A percentile compares a stretch with the other conserved stretches of the same genome.
phyloP scores from a whole-genome alignment of 1,139 yeast genomes.

The Hemisphaericaspora lyxosophila region DNA sequence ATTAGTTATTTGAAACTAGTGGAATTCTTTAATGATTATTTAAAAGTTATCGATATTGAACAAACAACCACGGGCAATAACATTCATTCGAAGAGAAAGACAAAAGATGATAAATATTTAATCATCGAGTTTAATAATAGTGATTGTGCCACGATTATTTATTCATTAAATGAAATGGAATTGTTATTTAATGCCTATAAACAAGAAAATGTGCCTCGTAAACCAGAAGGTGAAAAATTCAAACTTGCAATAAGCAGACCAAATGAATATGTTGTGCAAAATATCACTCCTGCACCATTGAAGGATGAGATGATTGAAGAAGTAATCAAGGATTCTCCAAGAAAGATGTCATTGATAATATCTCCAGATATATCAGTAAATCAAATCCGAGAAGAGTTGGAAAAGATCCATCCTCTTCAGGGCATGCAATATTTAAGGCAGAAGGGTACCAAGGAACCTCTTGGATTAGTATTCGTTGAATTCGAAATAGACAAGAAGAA shows the following conservation, averaged over 20 bases:
- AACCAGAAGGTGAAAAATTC: constrained; percentile 12
- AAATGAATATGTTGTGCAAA: constrained; percentile 55
- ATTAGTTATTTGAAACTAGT: constrained; percentile 43
- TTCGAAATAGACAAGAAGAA: constrained; percentile 17
- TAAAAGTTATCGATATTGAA: constrained; percentile 36
- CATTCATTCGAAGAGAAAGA: constrained; percentile 33
- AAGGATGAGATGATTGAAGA: constrained; percentile 23
- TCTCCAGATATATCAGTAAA: constrained; percentile 27
- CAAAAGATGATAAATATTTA: constrained; percentile 37
- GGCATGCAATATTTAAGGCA: constrained; percentile 37
- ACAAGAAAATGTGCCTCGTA: constrained; percentile 15
- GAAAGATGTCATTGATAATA: constrained; percentile 32
- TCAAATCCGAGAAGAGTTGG: constrained; percentile 26
- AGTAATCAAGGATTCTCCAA: constrained; percentile 35
- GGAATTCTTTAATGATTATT: constrained; percentile 42
- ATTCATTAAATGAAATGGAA: constrained; percentile 44
- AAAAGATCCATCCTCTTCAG: constrained; percentile 22
- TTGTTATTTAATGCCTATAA: constrained; percentile 33
- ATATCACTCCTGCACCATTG: constrained; percentile 18
- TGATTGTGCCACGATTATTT: constrained; percentile 59
- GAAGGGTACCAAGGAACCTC: constrained; percentile 35
- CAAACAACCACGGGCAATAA: constrained; percentile 24
- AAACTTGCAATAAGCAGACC: constrained; percentile 46
- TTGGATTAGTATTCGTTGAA: constrained; percentile 44
- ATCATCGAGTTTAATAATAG: constrained; percentile 55